phyloP scores from a whole-genome alignment of 2,329 filamentous ascomycete species.

The Meredithiella fracta region DNA sequence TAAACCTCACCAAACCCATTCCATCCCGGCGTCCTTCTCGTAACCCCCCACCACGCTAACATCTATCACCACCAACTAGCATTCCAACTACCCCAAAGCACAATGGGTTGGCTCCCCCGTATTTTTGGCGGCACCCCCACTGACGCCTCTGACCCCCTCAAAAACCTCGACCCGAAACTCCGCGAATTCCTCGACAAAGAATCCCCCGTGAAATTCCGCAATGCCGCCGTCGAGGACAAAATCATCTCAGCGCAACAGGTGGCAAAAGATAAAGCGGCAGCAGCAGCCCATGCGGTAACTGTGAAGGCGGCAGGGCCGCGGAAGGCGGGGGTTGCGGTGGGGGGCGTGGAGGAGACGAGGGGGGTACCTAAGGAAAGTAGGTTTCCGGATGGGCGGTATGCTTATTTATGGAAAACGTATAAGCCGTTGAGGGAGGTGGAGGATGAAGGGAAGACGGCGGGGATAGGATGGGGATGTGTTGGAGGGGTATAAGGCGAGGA shows the following conservation, averaged over 20 bases:
- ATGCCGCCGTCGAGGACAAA: conserved; percentile 17
- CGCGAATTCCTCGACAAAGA: conserved; percentile 74
- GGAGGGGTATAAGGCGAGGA: conserved; percentile 69
- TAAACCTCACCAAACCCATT: neutral
- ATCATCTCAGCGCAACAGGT: conserved; percentile 1
- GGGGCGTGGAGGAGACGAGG: conserved; percentile 12
- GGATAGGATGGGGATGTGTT: conserved; percentile 67
- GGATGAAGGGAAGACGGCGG: conserved; percentile 51
- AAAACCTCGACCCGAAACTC: conserved; percentile 65
- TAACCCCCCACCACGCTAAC: neutral
- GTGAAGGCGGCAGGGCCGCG: conserved; percentile 9
- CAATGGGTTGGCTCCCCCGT: conserved; percentile 43
- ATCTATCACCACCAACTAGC: neutral
- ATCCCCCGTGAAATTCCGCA: conserved; percentile 52
- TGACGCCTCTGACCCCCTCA: conserved; percentile 40
- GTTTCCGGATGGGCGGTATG: conserved; percentile 48
- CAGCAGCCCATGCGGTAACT: conserved; percentile 8
- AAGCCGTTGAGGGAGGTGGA: conserved; percentile 54
- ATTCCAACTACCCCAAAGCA: neutral
- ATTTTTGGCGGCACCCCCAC: conserved; percentile 27
- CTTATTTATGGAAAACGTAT: conserved; percentile 88
- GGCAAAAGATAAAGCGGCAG: conserved; percentile 11
- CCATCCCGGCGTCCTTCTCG: neutral
- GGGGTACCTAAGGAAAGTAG: conserved; percentile 32
- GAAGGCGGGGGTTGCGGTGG: neutral